These are phyloP conservation scores for Aquilaria sinensis DNA, from an alignment of 345 rosid genomes.

Conservation along the genomic window DNA sequence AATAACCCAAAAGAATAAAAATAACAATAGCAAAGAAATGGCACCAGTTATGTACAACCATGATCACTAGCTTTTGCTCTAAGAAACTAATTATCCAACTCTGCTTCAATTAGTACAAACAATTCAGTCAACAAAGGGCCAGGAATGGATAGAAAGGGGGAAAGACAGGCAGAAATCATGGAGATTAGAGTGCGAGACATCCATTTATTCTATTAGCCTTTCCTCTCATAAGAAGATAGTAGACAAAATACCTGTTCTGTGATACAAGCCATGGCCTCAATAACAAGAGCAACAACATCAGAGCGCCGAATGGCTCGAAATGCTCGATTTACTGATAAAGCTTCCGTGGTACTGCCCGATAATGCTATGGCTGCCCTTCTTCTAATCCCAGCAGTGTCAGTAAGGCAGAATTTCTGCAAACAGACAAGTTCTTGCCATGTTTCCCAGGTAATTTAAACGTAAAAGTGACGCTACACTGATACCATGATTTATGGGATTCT, in stretches of 20 bases:
- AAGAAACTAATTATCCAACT: too few relatives aligned
- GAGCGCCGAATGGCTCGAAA: slow-evolving; percentile 89
- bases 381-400: slow-evolving; percentile 97
- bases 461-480: too few relatives aligned
- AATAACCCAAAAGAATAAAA: slow-evolving; percentile 2
- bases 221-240: slow-evolving; percentile 5
- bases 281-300: slow-evolving; percentile 93
- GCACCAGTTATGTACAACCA: too few relatives aligned
- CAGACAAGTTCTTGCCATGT: too few relatives aligned
- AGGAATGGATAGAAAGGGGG: slow-evolving; percentile 1
- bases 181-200: not conserved
- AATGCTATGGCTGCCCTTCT: slow-evolving; percentile 85
- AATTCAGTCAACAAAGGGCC: not conserved
- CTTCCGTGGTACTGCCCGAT: slow-evolving; percentile 85
- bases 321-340: slow-evolving; percentile 91
- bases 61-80: too few relatives aligned
- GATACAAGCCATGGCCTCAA: slow-evolving; percentile 94
- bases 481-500: too few relatives aligned
- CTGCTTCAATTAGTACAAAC: too few relatives aligned
- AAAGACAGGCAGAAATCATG: not conserved
- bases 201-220: too few relatives aligned
- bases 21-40: not conserved
- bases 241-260: slow-evolving; percentile 76
- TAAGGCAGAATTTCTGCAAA: slow-evolving; percentile 81
- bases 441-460: too few relatives aligned